Conservation (phyloP, 805 yeast species). For the Candida nanaspora region DNA sequence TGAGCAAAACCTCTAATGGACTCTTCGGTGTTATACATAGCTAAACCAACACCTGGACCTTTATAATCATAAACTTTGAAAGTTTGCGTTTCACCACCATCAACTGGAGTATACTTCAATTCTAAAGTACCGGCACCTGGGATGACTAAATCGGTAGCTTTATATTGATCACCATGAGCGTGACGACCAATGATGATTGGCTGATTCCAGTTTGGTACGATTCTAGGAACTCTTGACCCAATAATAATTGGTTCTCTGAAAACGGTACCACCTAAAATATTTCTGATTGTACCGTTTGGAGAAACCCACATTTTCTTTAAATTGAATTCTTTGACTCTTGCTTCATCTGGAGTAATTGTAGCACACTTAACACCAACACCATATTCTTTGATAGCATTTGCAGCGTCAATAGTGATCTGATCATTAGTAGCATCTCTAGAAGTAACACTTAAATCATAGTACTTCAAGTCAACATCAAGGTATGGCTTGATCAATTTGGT, state of each 20-base stretch:
- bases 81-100: conserved; percentile 42
- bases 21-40: conserved; percentile 80
- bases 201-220: conserved; percentile 74
- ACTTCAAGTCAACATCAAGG: conserved; percentile 65
- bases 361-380: conserved; percentile 85
- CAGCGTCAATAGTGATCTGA: conserved; percentile 70
- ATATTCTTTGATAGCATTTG: conserved; percentile 63
- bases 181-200: conserved; percentile 85
- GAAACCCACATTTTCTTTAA: conserved; percentile 81
- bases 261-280: conserved; percentile 75
- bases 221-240: conserved; percentile 62
- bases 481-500: conserved; percentile 60
- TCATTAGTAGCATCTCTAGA: conserved; percentile 67
- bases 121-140: conserved; percentile 63
- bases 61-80: conserved; percentile 55
- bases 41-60: conserved; percentile 67
- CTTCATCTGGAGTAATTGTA: conserved; percentile 80
- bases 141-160: conserved; percentile 67
- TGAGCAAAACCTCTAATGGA: conserved; percentile 74
- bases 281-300: conserved; percentile 80
- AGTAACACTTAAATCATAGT: conserved; percentile 66
- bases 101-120: conserved; percentile 57
- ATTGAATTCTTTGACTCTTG: conserved; percentile 65
- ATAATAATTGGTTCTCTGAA: conserved; percentile 81
- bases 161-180: conserved; percentile 80